Conservation (phyloP, 805 yeast species). For the Saccharomycopsis synnaedendra region DNA sequence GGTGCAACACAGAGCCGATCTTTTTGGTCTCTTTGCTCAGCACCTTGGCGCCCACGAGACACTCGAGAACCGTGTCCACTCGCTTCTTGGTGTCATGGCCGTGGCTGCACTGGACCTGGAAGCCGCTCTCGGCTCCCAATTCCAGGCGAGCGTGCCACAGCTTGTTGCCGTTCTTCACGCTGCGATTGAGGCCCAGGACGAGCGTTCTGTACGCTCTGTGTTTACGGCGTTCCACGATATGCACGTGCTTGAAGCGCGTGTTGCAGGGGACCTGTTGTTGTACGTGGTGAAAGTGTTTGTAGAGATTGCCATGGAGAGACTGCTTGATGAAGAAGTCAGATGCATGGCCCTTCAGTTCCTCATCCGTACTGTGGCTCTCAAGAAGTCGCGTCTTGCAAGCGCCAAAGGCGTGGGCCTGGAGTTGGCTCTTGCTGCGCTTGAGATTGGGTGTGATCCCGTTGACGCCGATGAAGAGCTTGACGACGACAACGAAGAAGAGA, state of each 20-base stretch:
- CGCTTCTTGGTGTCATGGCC: conserved; percentile 65
- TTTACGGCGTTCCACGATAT: conserved; percentile 81
- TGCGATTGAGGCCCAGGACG: conserved; percentile 59
- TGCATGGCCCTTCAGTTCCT: conserved; percentile 76
- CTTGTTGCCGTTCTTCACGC: conserved; percentile 75
- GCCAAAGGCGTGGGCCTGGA: conserved; percentile 70
- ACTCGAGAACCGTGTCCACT: conserved; percentile 65
- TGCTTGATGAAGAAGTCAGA: conserved; percentile 72
- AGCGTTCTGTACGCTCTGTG: conserved; percentile 57
- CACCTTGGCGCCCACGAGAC: conserved; percentile 51
- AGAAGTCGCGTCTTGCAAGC: conserved; percentile 68
- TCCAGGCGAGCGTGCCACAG: conserved; percentile 59
- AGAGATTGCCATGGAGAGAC: conserved; percentile 49
- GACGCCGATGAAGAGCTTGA: conserved; percentile 66
- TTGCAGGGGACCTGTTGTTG: conserved; percentile 65
- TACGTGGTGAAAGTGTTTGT: conserved; percentile 62
- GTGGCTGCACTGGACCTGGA: conserved; percentile 51
- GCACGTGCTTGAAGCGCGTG: conserved; percentile 60
- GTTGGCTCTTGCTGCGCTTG: conserved; percentile 60
- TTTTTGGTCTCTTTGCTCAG: conserved; percentile 57
- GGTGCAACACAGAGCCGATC: conserved; percentile 46
- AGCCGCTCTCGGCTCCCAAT: conserved; percentile 38
- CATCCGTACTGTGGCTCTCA: conserved; percentile 64
- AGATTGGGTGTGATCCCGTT: conserved; percentile 72
- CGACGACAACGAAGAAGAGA: conserved; percentile 82